These are phyloP conservation scores for Gymnopilus junonius DNA, from an alignment of 768 basidiomycete genomes.

Conservation along the genomic window DNA sequence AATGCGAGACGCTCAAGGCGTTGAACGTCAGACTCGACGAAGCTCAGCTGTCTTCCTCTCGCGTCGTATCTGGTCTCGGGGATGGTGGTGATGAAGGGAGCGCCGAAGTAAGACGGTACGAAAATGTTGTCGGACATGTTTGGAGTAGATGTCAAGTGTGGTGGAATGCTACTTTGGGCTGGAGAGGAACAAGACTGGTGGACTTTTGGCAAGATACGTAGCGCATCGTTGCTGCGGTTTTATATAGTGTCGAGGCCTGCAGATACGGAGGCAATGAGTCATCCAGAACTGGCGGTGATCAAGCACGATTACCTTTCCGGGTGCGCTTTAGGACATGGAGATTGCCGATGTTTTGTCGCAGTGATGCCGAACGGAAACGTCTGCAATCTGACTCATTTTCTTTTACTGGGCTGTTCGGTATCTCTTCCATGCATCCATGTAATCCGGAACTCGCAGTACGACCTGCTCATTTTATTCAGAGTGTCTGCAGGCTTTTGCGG, in stretches of 20 bases:
- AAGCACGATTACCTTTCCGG: slow-evolving; percentile 8
- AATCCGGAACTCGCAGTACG: not conserved
- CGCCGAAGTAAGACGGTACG: slow-evolving; percentile 28
- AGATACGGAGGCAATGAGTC: slow-evolving; percentile 19
- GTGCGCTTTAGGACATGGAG: not conserved
- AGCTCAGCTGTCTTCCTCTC: slow-evolving; percentile 48
- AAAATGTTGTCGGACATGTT: slow-evolving; percentile 23
- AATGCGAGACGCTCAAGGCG: slow-evolving; percentile 57
- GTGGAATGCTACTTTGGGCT: not conserved
- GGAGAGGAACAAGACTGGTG: not conserved
- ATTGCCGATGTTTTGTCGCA: slow-evolving; percentile 2
- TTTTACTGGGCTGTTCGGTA: not conserved
- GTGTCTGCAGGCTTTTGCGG: not conserved
- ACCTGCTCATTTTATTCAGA: not conserved
- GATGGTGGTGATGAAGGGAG: slow-evolving; percentile 30
- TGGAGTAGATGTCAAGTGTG: not conserved
- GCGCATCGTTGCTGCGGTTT: slow-evolving; percentile 12
- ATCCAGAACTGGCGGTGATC: slow-evolving; percentile 13
- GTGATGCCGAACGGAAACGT: not conserved
- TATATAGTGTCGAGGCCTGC: slow-evolving; percentile 20
- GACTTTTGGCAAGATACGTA: slow-evolving; percentile 1
- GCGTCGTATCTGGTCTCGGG: slow-evolving; percentile 39
- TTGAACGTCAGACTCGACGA: slow-evolving; percentile 49
- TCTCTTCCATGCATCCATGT: not conserved
- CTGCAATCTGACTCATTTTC: not conserved